A percentile compares a stretch with the other conserved stretches of the same genome.
Evolutionary conservation across 2,329 filamentous ascomycete species (phyloP).

Genomic region (Zymoseptoria pseudotritici): DNA sequence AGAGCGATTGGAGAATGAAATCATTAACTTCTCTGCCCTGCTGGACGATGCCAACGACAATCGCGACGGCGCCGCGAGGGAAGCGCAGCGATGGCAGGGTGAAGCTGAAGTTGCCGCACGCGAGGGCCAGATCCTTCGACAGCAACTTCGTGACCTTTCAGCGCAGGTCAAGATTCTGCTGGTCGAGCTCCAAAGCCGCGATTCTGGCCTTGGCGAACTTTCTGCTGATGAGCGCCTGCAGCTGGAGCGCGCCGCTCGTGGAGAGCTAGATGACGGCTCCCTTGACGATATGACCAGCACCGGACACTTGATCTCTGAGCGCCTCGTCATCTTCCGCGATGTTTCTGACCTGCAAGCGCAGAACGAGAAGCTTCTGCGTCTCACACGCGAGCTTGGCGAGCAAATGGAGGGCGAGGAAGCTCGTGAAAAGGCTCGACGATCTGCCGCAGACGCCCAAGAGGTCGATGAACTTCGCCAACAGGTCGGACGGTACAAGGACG

Average conservation of each 20-base stretch:
- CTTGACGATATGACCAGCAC: slow-evolving; percentile 74
- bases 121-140: slow-evolving; percentile 71
- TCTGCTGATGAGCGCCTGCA: slow-evolving; percentile 65
- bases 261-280: slow-evolving; percentile 64
- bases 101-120: slow-evolving; percentile 54
- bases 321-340: slow-evolving; percentile 82
- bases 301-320: slow-evolving; percentile 79
- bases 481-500: slow-evolving; percentile 72
- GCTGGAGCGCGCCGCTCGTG: slow-evolving; percentile 68
- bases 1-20: slow-evolving; percentile 69
- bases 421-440: slow-evolving; percentile 49
- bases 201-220: slow-evolving; percentile 68
- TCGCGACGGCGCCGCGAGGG: slow-evolving; percentile 69
- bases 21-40: slow-evolving; percentile 68
- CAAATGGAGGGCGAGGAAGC: slow-evolving; percentile 90
- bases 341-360: slow-evolving; percentile 78
- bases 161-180: slow-evolving; percentile 85
- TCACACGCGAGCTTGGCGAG: slow-evolving; percentile 77
- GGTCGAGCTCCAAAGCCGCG: slow-evolving; percentile 74
- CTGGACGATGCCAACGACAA: slow-evolving; percentile 76
- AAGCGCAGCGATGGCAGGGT: slow-evolving; percentile 70
- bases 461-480: slow-evolving; percentile 66
- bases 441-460: slow-evolving; percentile 52
- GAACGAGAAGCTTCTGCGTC: slow-evolving; percentile 74
- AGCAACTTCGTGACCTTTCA: slow-evolving; percentile 82